These are phyloP conservation scores for Fusarium sp. DNA, from an alignment of 2,329 filamentous ascomycete genomes.

Conservation along the genomic window DNA sequence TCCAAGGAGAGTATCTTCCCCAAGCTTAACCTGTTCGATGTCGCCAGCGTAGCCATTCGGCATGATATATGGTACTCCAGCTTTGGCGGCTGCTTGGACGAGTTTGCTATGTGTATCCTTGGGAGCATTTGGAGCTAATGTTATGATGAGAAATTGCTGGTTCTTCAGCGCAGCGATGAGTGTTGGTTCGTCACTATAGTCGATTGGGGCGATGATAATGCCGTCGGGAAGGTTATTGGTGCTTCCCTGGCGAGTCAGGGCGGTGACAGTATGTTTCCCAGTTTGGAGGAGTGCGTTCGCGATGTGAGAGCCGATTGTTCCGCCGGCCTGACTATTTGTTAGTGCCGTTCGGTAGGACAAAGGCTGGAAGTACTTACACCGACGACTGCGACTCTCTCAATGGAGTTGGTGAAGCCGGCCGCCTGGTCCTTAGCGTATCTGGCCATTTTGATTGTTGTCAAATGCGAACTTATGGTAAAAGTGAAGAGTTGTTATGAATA, in stretches of 20 bases:
- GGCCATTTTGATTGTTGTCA: not conserved
- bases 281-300: slow-evolving; percentile 55
- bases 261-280: slow-evolving; percentile 62
- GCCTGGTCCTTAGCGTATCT: slow-evolving; percentile 40
- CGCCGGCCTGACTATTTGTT: slow-evolving; percentile 1
- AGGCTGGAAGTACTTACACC: slow-evolving; percentile 48
- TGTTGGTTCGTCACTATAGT: slow-evolving; percentile 54
- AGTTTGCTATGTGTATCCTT: slow-evolving; percentile 55
- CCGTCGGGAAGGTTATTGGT: slow-evolving; percentile 53
- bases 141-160: slow-evolving; percentile 65
- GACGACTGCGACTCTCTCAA: slow-evolving; percentile 54
- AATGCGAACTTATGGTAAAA: rapidly evolving
- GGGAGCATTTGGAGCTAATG: slow-evolving; percentile 53
- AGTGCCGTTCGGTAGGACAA: rapidly evolving
- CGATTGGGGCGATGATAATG: slow-evolving; percentile 52
- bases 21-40: slow-evolving; percentile 41
- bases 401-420: slow-evolving; percentile 42
- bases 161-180: slow-evolving; percentile 59
- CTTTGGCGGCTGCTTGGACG: slow-evolving; percentile 59
- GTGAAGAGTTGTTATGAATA: rapidly evolving
- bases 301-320: slow-evolving; percentile 43
- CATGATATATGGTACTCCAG: slow-evolving; percentile 61
- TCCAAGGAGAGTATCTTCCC: slow-evolving; percentile 40
- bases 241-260: slow-evolving; percentile 59
- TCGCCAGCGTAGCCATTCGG: slow-evolving; percentile 57